Evolutionary conservation across 257 asterid species (phyloP), one percentile per base, ranked within the genome.

Genomic region (Scutellaria galericulata): DNA sequence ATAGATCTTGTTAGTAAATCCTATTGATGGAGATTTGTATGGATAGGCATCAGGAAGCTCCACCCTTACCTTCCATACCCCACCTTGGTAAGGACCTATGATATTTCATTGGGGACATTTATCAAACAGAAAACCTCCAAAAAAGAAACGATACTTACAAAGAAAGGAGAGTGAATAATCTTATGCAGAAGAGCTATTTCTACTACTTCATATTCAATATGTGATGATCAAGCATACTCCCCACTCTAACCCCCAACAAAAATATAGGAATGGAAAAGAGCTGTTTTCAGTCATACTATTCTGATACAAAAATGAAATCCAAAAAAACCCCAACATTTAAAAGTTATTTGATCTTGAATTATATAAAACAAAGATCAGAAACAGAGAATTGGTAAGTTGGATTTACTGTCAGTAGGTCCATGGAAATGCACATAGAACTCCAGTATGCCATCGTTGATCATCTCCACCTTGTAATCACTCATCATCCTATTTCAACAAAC

Each of bases 41-140:
- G 99, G 99, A 75, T 95, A 95, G 70, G 97, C 95, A 82, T 90
- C 99, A 1, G 99, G 97, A 71, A 95, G 97, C 86, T 92, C 97
- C 81, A 95, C 99, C 78, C 93, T 90, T 77, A 95, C 50, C 79
- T 93, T 95, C 99, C 99, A 95, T n/a, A 89, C 91, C 41, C 98
- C 99, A 4, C 98, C 99, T 20, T 85, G 91, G 85, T 95, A 95
- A 8, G 90, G 96, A 78, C 98, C 99, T 95, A 85, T 52, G 68
- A 73, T 47, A 73, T 74, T 81, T 70, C 82, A 78, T 70, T 31
- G 15, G 27, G 15, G 70, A 22, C 73, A 64, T 18, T 46, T 53
- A 27, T 39, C 48, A 59, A 18, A 60, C 48, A 51, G 20, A 76
- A 50, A 18, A 42, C 11, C 6, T 20, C 45, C 12, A 3, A 66